Evolutionary conservation across 2,329 filamentous ascomycete genomes (phyloP).

Genomic region (Stromatinia cepivora): DNA sequence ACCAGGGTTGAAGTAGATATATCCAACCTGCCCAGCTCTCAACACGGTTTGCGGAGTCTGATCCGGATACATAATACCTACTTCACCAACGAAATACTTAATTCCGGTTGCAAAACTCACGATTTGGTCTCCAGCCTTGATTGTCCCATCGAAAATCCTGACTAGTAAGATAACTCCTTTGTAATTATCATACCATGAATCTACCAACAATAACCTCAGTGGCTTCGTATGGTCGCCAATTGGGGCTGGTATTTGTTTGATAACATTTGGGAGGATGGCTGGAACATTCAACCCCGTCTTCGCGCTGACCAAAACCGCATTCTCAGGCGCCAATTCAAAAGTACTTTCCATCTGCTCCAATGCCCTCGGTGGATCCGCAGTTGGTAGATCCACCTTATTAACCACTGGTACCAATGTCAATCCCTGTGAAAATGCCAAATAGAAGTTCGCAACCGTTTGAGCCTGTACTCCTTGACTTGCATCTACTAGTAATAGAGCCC

Average conservation of each 20-base stretch:
- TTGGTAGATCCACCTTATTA: constrained; percentile 94
- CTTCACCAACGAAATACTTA: constrained; percentile 92
- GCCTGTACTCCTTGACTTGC: constrained; percentile 96
- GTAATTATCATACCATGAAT: constrained; percentile 98
- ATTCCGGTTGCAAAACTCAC: constrained; percentile 83
- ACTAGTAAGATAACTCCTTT: constrained; percentile 91
- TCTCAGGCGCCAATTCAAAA: constrained; percentile 82
- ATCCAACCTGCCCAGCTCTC: constrained; percentile 91
- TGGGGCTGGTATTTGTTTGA: constrained; percentile 81
- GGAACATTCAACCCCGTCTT: constrained; percentile 91
- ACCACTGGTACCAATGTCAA: constrained; percentile 85
- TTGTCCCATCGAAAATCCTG: constrained; percentile 82
- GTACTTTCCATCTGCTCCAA: constrained; percentile 81
- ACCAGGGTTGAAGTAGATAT: constrained; percentile 95
- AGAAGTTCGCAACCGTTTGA: constrained; percentile 98
- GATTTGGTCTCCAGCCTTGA: constrained; percentile 82
- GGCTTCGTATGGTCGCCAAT: constrained; percentile 71
- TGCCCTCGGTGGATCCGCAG: constrained; percentile 82
- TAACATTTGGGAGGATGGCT: constrained; percentile 78
- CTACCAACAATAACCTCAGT: constrained; percentile 82
- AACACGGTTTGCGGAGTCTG: constrained; percentile 78
- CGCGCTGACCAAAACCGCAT: constrained; percentile 78
- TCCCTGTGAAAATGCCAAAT: constrained; percentile 91
- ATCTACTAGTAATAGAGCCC: constrained; percentile 88
- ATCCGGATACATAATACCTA: constrained; percentile 92